Percentiles rank a stretch among this genome's conserved stretches.
These are phyloP conservation scores for Coniochaeta ligniaria DNA, from an alignment of 2,329 filamentous ascomycete genomes.

Conservation along the genomic window DNA sequence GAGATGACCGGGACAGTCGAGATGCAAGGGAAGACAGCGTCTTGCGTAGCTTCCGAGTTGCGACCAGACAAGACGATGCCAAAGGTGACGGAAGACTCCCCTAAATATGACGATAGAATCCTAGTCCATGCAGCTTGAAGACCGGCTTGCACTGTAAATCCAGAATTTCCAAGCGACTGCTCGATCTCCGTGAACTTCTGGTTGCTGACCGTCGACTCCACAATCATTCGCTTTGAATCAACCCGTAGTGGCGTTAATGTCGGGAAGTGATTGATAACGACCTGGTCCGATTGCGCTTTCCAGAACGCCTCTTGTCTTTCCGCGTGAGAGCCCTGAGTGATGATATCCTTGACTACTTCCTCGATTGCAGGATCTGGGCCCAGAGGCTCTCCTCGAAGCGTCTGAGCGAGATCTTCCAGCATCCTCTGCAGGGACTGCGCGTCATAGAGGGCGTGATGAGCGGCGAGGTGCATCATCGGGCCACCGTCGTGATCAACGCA, in stretches of 20 bases:
- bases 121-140: slow-evolving; percentile 74
- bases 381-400: slow-evolving; percentile 21
- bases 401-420: slow-evolving; percentile 47
- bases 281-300: slow-evolving; percentile 43
- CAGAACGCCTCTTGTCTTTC: slow-evolving; percentile 50
- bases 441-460: slow-evolving; percentile 84
- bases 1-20: slow-evolving; percentile 70
- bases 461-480: slow-evolving; percentile 34
- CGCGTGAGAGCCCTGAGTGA: slow-evolving; percentile 22
- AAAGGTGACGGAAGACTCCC: slow-evolving; percentile 67
- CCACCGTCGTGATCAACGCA: slow-evolving; percentile 27
- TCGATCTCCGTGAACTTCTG: slow-evolving; percentile 42
- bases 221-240: slow-evolving; percentile 22
- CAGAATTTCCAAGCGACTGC: slow-evolving; percentile 42
- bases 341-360: slow-evolving; percentile 30
- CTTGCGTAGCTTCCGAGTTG: slow-evolving; percentile 49
- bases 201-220: slow-evolving; percentile 27
- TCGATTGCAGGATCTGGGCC: slow-evolving; percentile 13
- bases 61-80: slow-evolving; percentile 76
- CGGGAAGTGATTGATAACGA: slow-evolving; percentile 66
- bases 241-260: slow-evolving; percentile 59
- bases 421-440: slow-evolving; percentile 64
- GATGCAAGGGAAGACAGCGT: slow-evolving; percentile 69
- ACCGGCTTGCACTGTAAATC: slow-evolving; percentile 69
- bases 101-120: slow-evolving; percentile 68